Percentiles rank a stretch among this genome's conserved stretches.
Evolutionary conservation across 2,329 filamentous ascomycete species (phyloP).

Genomic region (Diaporthe longicolla): DNA sequence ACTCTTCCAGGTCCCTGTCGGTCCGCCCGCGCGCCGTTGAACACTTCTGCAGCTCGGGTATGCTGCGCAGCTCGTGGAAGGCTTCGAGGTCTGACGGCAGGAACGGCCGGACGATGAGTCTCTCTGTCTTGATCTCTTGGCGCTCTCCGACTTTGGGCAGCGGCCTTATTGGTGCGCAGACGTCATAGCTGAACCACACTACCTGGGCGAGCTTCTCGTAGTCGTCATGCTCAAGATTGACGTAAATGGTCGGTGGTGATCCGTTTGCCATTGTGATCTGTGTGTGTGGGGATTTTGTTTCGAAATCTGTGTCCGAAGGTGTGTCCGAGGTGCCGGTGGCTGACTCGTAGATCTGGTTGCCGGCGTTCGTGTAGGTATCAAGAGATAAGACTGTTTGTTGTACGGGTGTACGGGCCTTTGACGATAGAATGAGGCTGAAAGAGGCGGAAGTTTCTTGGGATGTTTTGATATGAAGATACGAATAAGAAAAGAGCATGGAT

Average conservation of each 20-base stretch:
- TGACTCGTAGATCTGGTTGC: neutral
- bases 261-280: neutral
- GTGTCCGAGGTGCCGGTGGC: neutral
- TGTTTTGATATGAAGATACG: slow-evolving; percentile 12
- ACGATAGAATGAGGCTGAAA: neutral
- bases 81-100: slow-evolving; percentile 40
- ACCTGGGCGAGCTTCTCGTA: slow-evolving; percentile 13
- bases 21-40: slow-evolving; percentile 41
- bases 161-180: slow-evolving; percentile 25
- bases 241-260: slow-evolving; percentile 11
- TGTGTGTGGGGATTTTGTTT: too few species aligned
- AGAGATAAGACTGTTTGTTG: neutral
- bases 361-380: neutral
- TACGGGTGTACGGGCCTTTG: neutral
- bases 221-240: slow-evolving; percentile 16
- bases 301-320: neutral
- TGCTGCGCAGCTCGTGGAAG: slow-evolving; percentile 42
- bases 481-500: slow-evolving; percentile 19
- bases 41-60: slow-evolving; percentile 26
- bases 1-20: slow-evolving; percentile 37
- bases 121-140: slow-evolving; percentile 36
- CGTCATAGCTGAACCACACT: slow-evolving; percentile 34
- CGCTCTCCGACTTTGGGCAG: slow-evolving; percentile 34
- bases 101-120: slow-evolving; percentile 41
- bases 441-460: neutral